Percentiles rank a stretch among this genome's conserved stretches.
Evolutionary conservation across 2,329 filamentous ascomycete genomes (phyloP).

Genomic region (Microdochium trichocladiopsis): DNA sequence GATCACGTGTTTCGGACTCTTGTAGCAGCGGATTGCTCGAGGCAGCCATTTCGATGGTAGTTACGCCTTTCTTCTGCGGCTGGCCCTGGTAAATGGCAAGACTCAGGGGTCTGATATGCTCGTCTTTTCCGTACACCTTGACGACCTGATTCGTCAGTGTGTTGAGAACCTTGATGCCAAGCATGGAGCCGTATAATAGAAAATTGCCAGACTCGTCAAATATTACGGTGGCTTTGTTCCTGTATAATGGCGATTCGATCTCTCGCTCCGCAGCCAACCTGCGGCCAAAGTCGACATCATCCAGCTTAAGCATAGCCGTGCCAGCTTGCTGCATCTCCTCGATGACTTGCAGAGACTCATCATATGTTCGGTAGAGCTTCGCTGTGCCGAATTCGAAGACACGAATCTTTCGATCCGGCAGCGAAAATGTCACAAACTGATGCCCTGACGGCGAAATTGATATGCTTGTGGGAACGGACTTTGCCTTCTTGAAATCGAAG

Average conservation of each 20-base stretch:
- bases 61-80: constrained; percentile 86
- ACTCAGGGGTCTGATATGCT: constrained; percentile 77
- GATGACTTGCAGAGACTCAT: constrained; percentile 83
- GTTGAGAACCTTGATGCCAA: constrained; percentile 93
- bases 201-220: constrained; percentile 98
- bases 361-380: constrained; percentile 87
- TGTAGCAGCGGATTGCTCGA: constrained; percentile 88
- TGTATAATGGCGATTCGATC: constrained; percentile 62
- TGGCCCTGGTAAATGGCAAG: constrained; percentile 89
- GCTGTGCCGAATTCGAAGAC: constrained; percentile 88
- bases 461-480: constrained; percentile 74
- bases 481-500: constrained; percentile 96
- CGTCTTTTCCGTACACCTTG: constrained; percentile 84
- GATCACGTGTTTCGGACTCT: constrained; percentile 85
- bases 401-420: constrained; percentile 88
- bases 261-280: constrained; percentile 82
- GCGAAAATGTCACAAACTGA: constrained; percentile 82
- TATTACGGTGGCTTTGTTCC: constrained; percentile 72
- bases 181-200: constrained; percentile 85
- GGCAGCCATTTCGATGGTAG: constrained; percentile 95
- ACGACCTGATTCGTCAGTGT: constrained; percentile 90
- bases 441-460: constrained; percentile 80
- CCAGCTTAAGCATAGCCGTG: constrained; percentile 71
- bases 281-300: constrained; percentile 87
- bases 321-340: constrained; percentile 97